Percentiles rank a stretch among this genome's conserved stretches.
Conservation (phyloP, 257 asterid species). For the Handroanthus guayacan region DNA sequence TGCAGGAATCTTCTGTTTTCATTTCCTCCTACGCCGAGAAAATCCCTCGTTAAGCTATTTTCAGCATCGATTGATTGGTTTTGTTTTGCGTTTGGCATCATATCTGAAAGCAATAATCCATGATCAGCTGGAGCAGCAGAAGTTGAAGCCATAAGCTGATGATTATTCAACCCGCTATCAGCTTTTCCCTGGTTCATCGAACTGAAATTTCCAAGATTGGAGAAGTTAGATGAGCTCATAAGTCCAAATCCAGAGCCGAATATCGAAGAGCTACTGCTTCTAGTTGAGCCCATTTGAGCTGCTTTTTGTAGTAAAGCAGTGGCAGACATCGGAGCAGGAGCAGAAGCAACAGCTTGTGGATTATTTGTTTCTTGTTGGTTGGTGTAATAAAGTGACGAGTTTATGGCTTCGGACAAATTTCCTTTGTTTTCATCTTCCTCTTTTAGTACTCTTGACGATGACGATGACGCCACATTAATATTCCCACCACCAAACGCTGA, state of each 20-base stretch:
- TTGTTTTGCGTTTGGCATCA: constrained; percentile 5
- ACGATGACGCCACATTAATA: constrained; percentile 33
- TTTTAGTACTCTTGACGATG: constrained; percentile 47
- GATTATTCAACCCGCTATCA: too few species aligned
- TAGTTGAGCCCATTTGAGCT: constrained; percentile 88
- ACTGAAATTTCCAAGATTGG: constrained; percentile 43
- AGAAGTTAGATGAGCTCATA: constrained; percentile 49
- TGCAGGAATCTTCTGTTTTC: constrained; percentile 52
- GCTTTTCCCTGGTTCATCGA: constrained; percentile 28
- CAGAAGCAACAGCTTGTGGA: background rate
- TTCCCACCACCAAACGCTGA: constrained; percentile 40
- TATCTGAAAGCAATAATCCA: too few species aligned
- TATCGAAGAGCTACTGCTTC: constrained; percentile 45
- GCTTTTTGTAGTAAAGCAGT: constrained; percentile 85
- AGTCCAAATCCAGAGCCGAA: constrained; percentile 60
- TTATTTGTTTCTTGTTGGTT: constrained; percentile 31
- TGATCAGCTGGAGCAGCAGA: too few species aligned
- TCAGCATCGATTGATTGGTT: constrained; percentile 30
- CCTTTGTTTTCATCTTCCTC: constrained; percentile 74
- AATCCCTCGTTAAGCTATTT: constrained; percentile 70
- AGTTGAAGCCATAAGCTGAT: too few species aligned
- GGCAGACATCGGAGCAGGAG: constrained; percentile 72
- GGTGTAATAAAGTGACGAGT: constrained; percentile 52
- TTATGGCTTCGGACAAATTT: constrained; percentile 50
- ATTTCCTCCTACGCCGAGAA: constrained; percentile 73